Base-by-base conservation (phyloP, 1,284 basidiomycete species). In the Puccinia hordei region DNA sequence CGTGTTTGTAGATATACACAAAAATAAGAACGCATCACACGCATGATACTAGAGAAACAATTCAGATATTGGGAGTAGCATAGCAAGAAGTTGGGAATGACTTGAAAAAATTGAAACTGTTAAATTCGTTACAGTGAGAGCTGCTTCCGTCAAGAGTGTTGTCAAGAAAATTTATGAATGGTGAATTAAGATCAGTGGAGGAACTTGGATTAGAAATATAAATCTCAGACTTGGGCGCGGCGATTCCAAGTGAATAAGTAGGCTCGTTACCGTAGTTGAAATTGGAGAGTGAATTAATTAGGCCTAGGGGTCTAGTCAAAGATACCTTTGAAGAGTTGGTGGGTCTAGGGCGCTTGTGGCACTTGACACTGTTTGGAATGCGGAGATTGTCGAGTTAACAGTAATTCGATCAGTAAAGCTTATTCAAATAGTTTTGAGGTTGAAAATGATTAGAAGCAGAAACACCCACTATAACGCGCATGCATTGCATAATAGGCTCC, bases 391-490 rank as follows among this genome's bases (percentile, higher is more conserved):
- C 30, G 27, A 30, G 33, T 10, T 22, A 27, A 68, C 27, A 17
- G 17, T 12, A 27, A n/a, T 17, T 68, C 15, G 4, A 44, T 46
- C 66, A 68, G 27, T 24, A 49, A 13, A 15, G 17, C 13, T 38
- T 63, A 17, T 19, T 13, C 33, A 2, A 22, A 46, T 24, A 38
- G 24, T 69, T 46, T 27, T 33, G 59, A 24, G 19, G 33, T 19
- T 35, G 8, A 12, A 68, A 35, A 55, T 33, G 9, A 35, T 12
- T 27, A 27, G 8, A 41, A 46, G 35, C 15, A 27, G 33, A 19
- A 38, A 46, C 13, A 71, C 76, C 38, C 44, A 78, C 76, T 78
- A 78, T 44, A 78, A 66, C 6, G 76, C 76, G 51, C 76, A 78
- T 49, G 76, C 76, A 46, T 78, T 78, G 33, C 76, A 78, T 38